A percentile compares a stretch with the other conserved stretches of the same genome.
phyloP scores from a whole-genome alignment of 208 protist genomes.

The Vickermania ingenoplastis region DNA sequence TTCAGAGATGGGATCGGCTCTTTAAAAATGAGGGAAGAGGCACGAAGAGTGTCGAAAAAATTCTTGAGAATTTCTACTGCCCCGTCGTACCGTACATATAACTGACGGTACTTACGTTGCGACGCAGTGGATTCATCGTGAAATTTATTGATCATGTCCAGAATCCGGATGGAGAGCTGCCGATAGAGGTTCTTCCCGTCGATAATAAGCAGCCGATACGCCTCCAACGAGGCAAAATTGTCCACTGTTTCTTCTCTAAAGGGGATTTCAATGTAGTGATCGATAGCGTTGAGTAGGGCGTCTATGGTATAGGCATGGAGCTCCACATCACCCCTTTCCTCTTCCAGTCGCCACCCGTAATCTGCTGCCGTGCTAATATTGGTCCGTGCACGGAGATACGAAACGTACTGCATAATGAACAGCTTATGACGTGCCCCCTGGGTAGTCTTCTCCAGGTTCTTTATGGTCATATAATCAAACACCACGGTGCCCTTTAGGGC shows the following conservation, averaged over 20 bases:
- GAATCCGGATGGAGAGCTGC: constrained; percentile 43
- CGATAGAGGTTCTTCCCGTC: constrained; percentile 63
- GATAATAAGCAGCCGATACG: constrained; percentile 42
- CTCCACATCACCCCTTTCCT: constrained; percentile 34
- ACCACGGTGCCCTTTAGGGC: constrained; percentile 57
- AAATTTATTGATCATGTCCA: constrained; percentile 57
- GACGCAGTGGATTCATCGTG: constrained; percentile 28
- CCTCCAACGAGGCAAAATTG: constrained; percentile 71
- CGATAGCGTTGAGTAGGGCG: constrained; percentile 24
- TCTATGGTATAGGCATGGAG: constrained; percentile 30
- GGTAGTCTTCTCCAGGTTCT: constrained; percentile 30
- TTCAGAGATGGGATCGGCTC: too few species aligned
- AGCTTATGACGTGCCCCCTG: constrained; percentile 31
- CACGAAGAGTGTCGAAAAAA: too few species aligned
- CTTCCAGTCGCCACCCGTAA: constrained; percentile 30
- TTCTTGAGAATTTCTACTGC: too few species aligned
- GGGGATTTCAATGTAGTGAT: constrained; percentile 18
- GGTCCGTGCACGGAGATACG: constrained; percentile 43
- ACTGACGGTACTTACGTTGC: too few species aligned
- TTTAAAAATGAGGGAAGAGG: too few species aligned
- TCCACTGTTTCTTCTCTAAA: constrained; percentile 54
- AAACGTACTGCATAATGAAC: constrained; percentile 63
- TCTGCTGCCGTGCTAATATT: constrained; percentile 25
- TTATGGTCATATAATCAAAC: constrained; percentile 36
- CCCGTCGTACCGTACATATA: too few species aligned